Evolutionary conservation across 2,329 filamentous ascomycete genomes (phyloP).

Genomic region (Aspergillus caelatus): DNA sequence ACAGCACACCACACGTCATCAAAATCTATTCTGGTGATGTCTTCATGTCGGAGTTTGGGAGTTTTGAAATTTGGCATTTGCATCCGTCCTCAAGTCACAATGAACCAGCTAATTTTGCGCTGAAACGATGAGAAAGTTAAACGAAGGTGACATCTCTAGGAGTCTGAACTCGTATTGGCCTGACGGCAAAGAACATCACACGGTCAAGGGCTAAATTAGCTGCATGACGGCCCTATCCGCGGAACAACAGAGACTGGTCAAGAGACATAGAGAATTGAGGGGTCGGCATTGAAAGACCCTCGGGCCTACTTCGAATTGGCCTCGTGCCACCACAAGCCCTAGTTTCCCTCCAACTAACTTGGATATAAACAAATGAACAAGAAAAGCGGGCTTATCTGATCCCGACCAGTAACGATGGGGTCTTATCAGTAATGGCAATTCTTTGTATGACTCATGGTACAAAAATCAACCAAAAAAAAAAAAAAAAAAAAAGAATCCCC

Average conservation of each 20-base stretch:
- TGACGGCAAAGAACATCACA: not conserved
- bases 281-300: not conserved
- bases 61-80: not conserved
- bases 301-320: too few relatives aligned
- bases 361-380: not conserved
- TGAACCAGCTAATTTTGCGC: not conserved
- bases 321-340: not conserved
- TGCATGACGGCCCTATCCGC: not conserved
- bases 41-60: constrained; percentile 1
- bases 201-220: not conserved
- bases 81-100: not conserved
- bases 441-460: not conserved
- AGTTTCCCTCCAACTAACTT: not conserved
- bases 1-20: not conserved
- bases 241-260: not conserved
- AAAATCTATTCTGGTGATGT: not conserved
- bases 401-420: not conserved
- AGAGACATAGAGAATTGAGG: not conserved
- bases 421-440: not conserved
- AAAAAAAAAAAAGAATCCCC: not conserved
- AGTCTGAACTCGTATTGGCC: not conserved
- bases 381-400: not conserved
- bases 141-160: not conserved
- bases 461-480: not conserved
- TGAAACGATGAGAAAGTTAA: not conserved